Base-by-base conservation (phyloP, 106 monocot genomes). In the Allium fistulosum region DNA sequence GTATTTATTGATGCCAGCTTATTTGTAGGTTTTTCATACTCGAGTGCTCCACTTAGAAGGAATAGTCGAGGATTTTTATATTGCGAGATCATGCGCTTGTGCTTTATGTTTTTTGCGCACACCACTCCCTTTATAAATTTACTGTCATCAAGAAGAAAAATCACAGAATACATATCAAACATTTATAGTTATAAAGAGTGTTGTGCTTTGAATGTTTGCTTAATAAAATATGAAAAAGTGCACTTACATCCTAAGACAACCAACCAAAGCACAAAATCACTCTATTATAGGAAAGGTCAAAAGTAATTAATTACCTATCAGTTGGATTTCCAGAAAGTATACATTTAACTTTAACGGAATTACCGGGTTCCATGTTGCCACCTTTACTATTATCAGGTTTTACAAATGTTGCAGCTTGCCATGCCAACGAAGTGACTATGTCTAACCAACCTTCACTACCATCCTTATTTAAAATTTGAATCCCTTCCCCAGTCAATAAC, bases 281-380 rank as follows among this genome's bases (percentile, higher is more conserved):
- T 1, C 37, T 55, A 12, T 55, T 12, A 55, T 55, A 28, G n/a
- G 37, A 26, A 57, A 53, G 16, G 71, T 71, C 63, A 46, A 12
- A 57, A 57, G 48, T 2, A 15, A 50, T 63, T 2, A 15, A 50
- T 63, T 75, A 97, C 96, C 96, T 97, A 56, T 97, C 78, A 50
- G 63, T 68, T 62, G 92, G 89, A 48, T 49, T 79, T 74, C 96
- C 89, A 45, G 82, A 87, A 45, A 76, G 22, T 60, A 97, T 67
- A 59, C 96, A 89, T 63, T 97, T 97, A 17, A 97, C 88, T 66
- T 97, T 97, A 16, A 97, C 84, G 73, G 92, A 89, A 57, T 84
- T 63, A 65, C 76, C 73, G 22, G 96, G 96, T 77, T 97, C 96
- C 92, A 97, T 97, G 75, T 86, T 92, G 56, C 92, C 84, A 52